Evolutionary conservation across 306 rosid species (phyloP).

Genomic region (Geum urbanum): DNA sequence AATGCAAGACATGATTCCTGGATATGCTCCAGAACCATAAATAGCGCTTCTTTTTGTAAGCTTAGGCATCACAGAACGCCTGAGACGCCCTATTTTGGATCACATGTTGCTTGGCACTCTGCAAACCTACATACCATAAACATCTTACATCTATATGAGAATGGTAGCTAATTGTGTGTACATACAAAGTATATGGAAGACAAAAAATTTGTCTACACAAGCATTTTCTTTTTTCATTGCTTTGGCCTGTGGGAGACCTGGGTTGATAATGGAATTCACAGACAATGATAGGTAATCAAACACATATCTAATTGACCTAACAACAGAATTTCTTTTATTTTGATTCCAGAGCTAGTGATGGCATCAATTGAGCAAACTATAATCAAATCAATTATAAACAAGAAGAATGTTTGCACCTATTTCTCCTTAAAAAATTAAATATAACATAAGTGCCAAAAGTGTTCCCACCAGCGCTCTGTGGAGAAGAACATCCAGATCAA

Average conservation of each 20-base stretch:
- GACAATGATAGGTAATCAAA: not conserved
- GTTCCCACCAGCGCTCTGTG: slow-evolving; percentile 80
- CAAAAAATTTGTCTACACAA: not conserved
- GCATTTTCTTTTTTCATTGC: not conserved
- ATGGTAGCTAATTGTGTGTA: slow-evolving; percentile 13
- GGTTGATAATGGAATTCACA: not conserved
- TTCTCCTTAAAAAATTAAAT: not conserved
- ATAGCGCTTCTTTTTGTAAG: slow-evolving; percentile 56
- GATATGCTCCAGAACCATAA: slow-evolving; percentile 90
- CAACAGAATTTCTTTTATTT: not conserved
- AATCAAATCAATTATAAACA: not conserved
- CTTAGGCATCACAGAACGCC: slow-evolving; percentile 82
- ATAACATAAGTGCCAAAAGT: not conserved
- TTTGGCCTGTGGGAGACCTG: not conserved
- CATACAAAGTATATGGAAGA: slow-evolving; percentile 5
- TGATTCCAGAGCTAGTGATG: not conserved
- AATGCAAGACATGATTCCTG: slow-evolving; percentile 82
- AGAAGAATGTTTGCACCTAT: slow-evolving; percentile 9
- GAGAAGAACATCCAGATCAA: slow-evolving; percentile 90
- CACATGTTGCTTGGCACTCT: slow-evolving; percentile 71
- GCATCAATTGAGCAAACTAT: not conserved
- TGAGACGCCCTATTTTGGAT: slow-evolving; percentile 95
- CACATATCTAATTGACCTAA: slow-evolving; percentile 13
- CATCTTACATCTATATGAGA: slow-evolving; percentile 15
- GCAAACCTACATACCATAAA: slow-evolving; percentile 53